Base-by-base conservation (phyloP, 2,329 filamentous ascomycete species). In the Corynespora cassiicola region DNA sequence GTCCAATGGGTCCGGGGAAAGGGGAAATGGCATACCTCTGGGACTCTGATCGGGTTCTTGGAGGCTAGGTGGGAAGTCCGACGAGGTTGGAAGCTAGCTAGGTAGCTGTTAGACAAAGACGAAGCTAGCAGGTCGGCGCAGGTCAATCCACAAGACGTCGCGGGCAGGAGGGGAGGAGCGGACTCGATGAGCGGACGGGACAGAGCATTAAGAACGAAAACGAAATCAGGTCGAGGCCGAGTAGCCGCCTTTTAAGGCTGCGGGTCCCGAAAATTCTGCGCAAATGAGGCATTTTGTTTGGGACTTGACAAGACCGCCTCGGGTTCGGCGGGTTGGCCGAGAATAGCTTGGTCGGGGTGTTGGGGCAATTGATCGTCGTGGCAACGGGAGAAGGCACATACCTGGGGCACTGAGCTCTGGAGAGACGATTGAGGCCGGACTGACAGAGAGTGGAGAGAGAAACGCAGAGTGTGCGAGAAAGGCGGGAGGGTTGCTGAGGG, bases 241-340 rank as follows among this genome's bases (percentile, higher is more conserved):
- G 41, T 46, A 45, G 42, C 50, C 47, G 53, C 36, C 52, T 63
- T 64, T 64, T 58, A 66, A 64, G 48, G 38, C 31, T 44, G 42
- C 49, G 46, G 48, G 30, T 53, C 27, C 59, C 52, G 57, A 65
- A 66, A 65, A 61, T 57, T 61, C 58, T 63, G 56, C 57, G 51
- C 32, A 45, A 33, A 48, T 66, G 62, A 63, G 63, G 64, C 52
- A 65, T 65, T 66, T 64, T 59, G 59, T 58, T 58, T 62, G n/a
- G 52, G 56, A 42, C 43, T 45, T 42, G 47, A 42, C 47, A 56
- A 40, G 51, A n/a, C n/a, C 45, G 45, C 54, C 51, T 39, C 52
- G 58, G 61, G 52, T 54, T 54, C 52, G 52, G 52, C 53, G 58
- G 56, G 49, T 39, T 40, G 45, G 42, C 55, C 54, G 61, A 60